Conservation (phyloP, 148 eudicot genomes). For the Persicaria maculosa region DNA sequence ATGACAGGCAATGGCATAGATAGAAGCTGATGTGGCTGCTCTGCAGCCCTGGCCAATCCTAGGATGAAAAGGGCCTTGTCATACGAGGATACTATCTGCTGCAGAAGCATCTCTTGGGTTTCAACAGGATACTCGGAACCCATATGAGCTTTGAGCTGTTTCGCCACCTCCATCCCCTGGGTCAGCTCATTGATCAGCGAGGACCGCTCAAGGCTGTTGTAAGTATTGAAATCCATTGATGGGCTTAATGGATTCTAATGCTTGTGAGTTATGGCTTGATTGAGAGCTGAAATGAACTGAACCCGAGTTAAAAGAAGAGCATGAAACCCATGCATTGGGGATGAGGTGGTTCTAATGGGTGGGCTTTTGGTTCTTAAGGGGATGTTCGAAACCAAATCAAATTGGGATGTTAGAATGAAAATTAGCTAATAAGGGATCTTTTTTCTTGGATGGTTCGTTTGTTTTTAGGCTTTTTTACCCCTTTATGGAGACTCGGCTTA, state of each 20-base stretch:
- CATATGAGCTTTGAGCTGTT: slow-evolving; percentile 45
- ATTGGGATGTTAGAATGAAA: neutral
- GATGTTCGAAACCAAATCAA: too few relatives aligned
- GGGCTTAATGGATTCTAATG: neutral
- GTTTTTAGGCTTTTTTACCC: neutral
- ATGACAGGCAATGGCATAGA: slow-evolving; percentile 25
- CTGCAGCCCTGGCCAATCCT: slow-evolving; percentile 29
- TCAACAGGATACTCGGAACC: slow-evolving; percentile 28
- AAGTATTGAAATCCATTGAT: slow-evolving; percentile 28
- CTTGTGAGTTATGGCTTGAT: neutral
- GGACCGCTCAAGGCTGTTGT: slow-evolving; percentile 18
- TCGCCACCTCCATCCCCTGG: slow-evolving; percentile 62
- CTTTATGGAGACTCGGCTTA: neutral
- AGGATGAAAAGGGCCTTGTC: slow-evolving; percentile 64
- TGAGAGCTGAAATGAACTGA: neutral
- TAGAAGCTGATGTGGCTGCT: slow-evolving; percentile 26
- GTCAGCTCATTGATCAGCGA: slow-evolving; percentile 43
- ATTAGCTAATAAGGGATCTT: neutral
- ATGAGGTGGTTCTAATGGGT: neutral
- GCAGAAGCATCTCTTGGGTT: slow-evolving; percentile 32
- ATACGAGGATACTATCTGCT: slow-evolving; percentile 50
- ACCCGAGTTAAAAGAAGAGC: neutral
- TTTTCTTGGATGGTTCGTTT: neutral
- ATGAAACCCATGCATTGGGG: too few relatives aligned
- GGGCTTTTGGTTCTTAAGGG: too few relatives aligned